phyloP scores from a whole-genome alignment of 2,329 filamentous ascomycete genomes.

The Pseudocercospora musae region DNA sequence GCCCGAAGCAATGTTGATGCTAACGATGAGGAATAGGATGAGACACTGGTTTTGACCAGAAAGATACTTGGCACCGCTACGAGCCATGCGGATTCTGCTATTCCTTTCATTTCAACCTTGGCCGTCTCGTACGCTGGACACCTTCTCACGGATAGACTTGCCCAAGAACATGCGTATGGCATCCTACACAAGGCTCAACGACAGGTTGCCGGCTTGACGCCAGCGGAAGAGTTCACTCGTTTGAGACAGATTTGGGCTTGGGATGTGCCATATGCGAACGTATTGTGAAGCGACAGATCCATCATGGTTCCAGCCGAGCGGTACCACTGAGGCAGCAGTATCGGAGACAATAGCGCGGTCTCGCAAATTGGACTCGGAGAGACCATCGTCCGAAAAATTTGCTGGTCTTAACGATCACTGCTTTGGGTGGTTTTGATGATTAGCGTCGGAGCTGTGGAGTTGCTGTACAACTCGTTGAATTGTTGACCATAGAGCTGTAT shows the following conservation, averaged over 20 bases:
- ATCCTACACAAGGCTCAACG: conserved; percentile 1
- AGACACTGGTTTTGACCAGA: background rate
- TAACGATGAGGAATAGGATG: background rate
- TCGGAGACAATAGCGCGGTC: too few relatives aligned
- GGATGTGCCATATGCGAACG: conserved; percentile 4
- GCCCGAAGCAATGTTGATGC: background rate
- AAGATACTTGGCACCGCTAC: conserved; percentile 4
- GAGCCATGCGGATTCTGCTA: background rate
- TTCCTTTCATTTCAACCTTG: conserved; percentile 4
- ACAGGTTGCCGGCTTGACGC: conserved; percentile 1
- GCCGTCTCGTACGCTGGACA: conserved; percentile 8
- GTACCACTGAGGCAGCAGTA: too few relatives aligned
- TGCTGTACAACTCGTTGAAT: background rate
- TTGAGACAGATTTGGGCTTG: conserved; percentile 6
- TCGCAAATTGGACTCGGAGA: too few relatives aligned
- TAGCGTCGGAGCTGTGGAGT: background rate
- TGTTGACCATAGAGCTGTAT: background rate
- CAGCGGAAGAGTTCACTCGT: background rate
- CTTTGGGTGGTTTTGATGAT: background rate
- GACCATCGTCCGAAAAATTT: too few relatives aligned
- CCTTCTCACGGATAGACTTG: conserved; percentile 5
- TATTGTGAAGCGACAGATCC: background rate
- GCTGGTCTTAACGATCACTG: too few relatives aligned
- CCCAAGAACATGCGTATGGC: conserved; percentile 6
- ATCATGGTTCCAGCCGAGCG: background rate